A percentile compares a stretch with the other conserved stretches of the same genome.
These are phyloP conservation scores for Mallotus japonicus DNA, from an alignment of 441 rosid species.

Conservation along the genomic window DNA sequence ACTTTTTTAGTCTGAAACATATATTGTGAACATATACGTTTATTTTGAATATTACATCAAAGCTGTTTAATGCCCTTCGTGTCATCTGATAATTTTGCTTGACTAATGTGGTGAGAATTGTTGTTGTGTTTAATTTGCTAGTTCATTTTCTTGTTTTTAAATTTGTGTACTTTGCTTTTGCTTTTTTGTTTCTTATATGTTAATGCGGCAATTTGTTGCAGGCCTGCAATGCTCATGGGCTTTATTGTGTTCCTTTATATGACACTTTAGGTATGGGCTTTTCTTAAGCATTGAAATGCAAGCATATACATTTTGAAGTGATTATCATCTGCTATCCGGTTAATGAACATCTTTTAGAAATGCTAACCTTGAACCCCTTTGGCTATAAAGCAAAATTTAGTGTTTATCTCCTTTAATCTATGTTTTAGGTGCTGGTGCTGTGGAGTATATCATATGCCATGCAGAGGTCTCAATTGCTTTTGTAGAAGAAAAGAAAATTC, in stretches of 20 bases:
- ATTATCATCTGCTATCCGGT: background rate
- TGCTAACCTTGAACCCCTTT: background rate
- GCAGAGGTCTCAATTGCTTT: conserved; percentile 86
- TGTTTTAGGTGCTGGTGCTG: conserved; percentile 77
- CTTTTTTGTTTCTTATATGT: background rate
- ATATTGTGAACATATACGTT: too few species aligned
- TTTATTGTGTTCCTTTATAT: conserved; percentile 88
- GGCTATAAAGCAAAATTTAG: background rate
- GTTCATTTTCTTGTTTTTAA: background rate
- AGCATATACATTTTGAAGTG: background rate
- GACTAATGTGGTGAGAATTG: background rate
- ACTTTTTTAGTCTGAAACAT: too few species aligned
- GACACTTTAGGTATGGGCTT: conserved; percentile 81
- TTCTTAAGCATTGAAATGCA: conserved; percentile 7
- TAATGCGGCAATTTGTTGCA: conserved; percentile 40
- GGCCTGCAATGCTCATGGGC: conserved; percentile 98
- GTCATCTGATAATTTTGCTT: background rate
- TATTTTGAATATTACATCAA: too few species aligned
- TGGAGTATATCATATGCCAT: conserved; percentile 81
- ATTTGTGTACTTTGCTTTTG: conserved; percentile 1
- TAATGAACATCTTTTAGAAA: background rate
- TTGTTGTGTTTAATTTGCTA: background rate
- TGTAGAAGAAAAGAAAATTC: conserved; percentile 84
- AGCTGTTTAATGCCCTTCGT: too few species aligned
- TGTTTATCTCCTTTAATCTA: conserved; percentile 3